Conservation (phyloP, 768 basidiomycete species). For the Infundibulicybe gibba region DNA sequence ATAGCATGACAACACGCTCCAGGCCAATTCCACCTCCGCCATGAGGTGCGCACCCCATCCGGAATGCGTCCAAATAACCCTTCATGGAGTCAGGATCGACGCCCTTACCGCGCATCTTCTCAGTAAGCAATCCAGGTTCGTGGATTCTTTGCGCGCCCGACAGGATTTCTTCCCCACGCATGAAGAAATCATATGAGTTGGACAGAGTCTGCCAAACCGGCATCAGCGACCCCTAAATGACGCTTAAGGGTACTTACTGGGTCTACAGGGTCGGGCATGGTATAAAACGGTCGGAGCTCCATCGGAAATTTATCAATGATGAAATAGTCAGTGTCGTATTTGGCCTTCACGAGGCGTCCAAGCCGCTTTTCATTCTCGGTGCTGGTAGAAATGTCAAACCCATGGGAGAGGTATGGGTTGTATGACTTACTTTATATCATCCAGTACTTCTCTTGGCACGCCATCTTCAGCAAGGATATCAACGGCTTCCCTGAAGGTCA, state of each 20-base stretch:
- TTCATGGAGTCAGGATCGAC: conserved; percentile 92
- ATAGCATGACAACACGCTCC: conserved; percentile 96
- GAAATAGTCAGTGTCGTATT: conserved; percentile 97
- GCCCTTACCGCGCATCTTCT: conserved; percentile 84
- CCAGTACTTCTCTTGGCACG: conserved; percentile 69
- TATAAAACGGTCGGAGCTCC: conserved; percentile 95
- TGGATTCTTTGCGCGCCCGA: conserved; percentile 98
- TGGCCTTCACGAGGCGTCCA: conserved; percentile 83
- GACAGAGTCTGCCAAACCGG: conserved; percentile 63
- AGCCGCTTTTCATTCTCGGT: conserved; percentile 95
- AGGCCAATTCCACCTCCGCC: conserved; percentile 96
- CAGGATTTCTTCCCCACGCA: conserved; percentile 98
- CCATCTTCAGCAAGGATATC: conserved; percentile 86
- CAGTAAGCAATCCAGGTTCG: conserved; percentile 74
- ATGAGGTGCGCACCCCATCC: conserved; percentile 92
- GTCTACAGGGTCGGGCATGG: conserved; percentile 95
- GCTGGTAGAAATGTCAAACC: conserved; percentile 34
- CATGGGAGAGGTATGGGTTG: conserved; percentile 4
- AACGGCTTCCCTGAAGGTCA: conserved; percentile 86
- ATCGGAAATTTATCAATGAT: conserved; percentile 99
- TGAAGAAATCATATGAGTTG: conserved; percentile 99
- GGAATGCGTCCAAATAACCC: conserved; percentile 91
- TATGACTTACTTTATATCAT: conserved; percentile 80
- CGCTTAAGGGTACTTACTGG: conserved; percentile 48
- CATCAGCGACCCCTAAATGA: conserved; percentile 4